Conservation (phyloP, 2,329 filamentous ascomycete genomes). For the Monosporascus sp. region DNA sequence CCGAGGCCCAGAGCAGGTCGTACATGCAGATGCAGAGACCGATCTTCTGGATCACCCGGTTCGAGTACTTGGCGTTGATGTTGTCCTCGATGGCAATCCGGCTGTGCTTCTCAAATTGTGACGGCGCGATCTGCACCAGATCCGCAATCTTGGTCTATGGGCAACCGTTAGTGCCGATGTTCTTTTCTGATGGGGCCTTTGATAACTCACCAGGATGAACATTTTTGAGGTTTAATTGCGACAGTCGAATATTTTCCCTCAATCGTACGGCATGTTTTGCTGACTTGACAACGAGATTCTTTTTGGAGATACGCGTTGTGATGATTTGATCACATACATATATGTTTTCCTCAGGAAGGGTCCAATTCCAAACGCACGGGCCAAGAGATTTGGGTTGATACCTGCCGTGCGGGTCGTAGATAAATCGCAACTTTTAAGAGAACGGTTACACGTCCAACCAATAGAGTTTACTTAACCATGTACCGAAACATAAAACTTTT, state of each 20-base stretch:
- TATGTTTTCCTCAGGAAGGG: no score
- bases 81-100: conserved; percentile 87
- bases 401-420: no score
- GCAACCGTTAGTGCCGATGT: conserved; percentile 5
- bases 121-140: conserved; percentile 84
- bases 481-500: no score
- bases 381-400: no score
- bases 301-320: neutral
- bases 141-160: conserved; percentile 84
- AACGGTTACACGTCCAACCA: no score
- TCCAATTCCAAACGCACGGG: no score
- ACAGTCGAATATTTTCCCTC: neutral
- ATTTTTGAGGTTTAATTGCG: conserved; percentile 24
- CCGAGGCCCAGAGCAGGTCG: conserved; percentile 82
- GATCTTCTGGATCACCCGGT: conserved; percentile 86
- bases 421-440: no score
- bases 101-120: conserved; percentile 81
- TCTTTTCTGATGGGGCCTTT: neutral
- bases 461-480: no score
- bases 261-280: neutral
- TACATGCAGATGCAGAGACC: conserved; percentile 92
- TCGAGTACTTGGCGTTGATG: conserved; percentile 94
- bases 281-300: neutral
- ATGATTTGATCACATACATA: no score
- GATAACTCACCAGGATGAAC: conserved; percentile 45